These are phyloP conservation scores for Ganoderma multipileum DNA, from an alignment of 1,284 basidiomycete genomes.

Conservation along the genomic window DNA sequence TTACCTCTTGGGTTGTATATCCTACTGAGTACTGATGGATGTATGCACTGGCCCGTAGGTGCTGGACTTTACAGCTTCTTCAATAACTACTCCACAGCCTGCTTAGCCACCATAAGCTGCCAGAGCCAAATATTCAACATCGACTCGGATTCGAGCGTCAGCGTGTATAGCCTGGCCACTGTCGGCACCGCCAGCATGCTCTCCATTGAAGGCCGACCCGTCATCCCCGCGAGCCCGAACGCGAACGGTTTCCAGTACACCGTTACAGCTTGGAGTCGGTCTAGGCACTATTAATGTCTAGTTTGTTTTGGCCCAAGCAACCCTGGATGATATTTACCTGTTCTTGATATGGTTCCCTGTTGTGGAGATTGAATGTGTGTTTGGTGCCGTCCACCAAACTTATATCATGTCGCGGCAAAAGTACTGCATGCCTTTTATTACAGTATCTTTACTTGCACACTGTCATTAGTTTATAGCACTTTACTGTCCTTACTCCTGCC, in stretches of 20 bases:
- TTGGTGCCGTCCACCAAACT: background rate
- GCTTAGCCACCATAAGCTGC: slow-evolving; percentile 55
- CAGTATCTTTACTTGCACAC: background rate
- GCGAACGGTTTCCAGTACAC: slow-evolving; percentile 68
- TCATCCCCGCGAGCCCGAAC: slow-evolving; percentile 55
- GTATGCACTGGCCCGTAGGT: slow-evolving; percentile 43
- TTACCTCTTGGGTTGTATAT: background rate
- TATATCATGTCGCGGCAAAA: background rate
- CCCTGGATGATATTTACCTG: background rate
- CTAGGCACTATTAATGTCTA: background rate
- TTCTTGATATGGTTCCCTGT: background rate
- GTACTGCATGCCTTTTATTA: background rate
- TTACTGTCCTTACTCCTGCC: background rate
- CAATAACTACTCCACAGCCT: slow-evolving; percentile 45
- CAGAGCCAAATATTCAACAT: slow-evolving; percentile 67
- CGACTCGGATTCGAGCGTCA: slow-evolving; percentile 41
- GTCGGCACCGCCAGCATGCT: slow-evolving; percentile 67
- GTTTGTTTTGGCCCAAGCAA: background rate
- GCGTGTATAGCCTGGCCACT: slow-evolving; percentile 33
- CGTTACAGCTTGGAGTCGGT: slow-evolving; percentile 61
- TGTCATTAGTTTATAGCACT: background rate
- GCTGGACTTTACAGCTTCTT: slow-evolving; percentile 79
- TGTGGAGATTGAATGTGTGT: background rate
- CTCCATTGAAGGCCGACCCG: slow-evolving; percentile 55
- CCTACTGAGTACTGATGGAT: background rate